Evolutionary conservation across 2,329 filamentous ascomycete genomes (phyloP), one percentile per base, ranked within the genome.

Genomic region (Sclerotinia trifoliorum): DNA sequence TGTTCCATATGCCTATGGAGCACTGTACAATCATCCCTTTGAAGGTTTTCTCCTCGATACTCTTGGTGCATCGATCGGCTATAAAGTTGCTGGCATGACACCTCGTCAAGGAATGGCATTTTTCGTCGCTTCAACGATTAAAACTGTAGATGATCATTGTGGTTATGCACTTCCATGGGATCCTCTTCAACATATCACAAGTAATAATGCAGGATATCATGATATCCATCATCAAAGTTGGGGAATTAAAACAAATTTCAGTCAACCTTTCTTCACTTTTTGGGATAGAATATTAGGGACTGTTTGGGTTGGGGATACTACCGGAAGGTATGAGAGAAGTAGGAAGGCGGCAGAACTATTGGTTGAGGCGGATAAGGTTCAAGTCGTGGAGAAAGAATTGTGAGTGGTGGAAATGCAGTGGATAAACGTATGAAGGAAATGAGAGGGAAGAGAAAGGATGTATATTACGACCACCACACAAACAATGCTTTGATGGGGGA

Each of bases 161-260:
- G 95, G 95, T 72, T 99, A 98, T 78, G 85, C 88, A n/a, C 89
- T 99, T 70, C 95, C 95, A 1, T 98, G 91, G 88, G 95, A 99
- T 79, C 94, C 94, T 2, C 83, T 98, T 66, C 94, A 97, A 83
- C 89, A 90, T 77, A 84, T 98, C 70, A 96, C 94, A 56, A 91
- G 91, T 78, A 98, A 99, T 83, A 97, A 98, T 74, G 94, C 95
- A 35, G 90, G 89, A 48, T 99, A 98, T 80, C 95, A 99, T 78
- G 95, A 99, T 77, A 94, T 99, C 69, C 95, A 99, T 80, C 95
- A 99, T 81, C 95, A 99, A 81, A 96, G 92, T 80, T 98, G 94
- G 94, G 95, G 95, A 68, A 97, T 99, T 84, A 99, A 98, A 85
- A 91, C 90, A 72, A 96, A 96, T 81, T 96, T 93, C 79, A 90